Conservation (phyloP, 2,329 filamentous ascomycete species). For the Ophiostoma quercus region DNA sequence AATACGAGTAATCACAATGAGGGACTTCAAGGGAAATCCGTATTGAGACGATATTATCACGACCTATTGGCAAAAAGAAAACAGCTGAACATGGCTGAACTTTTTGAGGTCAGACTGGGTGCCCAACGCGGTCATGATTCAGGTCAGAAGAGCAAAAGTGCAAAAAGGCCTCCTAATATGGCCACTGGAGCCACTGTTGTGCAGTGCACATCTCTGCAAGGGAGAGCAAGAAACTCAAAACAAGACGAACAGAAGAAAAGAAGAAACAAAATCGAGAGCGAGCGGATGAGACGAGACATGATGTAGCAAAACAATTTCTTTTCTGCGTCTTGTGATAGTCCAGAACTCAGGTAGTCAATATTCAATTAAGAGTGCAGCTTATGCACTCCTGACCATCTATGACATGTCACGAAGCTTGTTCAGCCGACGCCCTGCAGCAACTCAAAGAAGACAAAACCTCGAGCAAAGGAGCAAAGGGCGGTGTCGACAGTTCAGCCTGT, state of each 20-base stretch:
- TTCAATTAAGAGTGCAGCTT: neutral
- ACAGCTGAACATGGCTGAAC: neutral
- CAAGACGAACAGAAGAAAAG: neutral
- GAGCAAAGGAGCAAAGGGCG: neutral
- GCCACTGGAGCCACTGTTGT: constrained; percentile 4
- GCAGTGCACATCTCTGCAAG: neutral
- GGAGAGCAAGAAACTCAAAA: neutral
- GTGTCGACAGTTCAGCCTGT: neutral
- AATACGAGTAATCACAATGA: neutral
- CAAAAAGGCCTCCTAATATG: neutral
- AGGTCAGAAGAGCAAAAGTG: neutral
- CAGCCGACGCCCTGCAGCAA: neutral
- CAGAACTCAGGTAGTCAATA: neutral
- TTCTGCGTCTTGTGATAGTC: neutral
- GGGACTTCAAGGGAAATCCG: neutral
- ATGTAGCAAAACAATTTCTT: neutral
- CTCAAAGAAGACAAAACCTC: no score
- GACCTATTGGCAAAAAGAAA: neutral
- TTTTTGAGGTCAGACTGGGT: neutral
- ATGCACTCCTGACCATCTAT: neutral
- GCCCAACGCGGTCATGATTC: neutral
- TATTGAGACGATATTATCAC: neutral
- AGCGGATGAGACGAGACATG: neutral
- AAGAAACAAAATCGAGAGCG: neutral
- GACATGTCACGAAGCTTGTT: neutral